A percentile compares a stretch with the other conserved stretches of the same genome.
These are phyloP conservation scores for Penicillium crystallinum DNA, from an alignment of 495 filamentous ascomycete genomes.

Conservation along the genomic window DNA sequence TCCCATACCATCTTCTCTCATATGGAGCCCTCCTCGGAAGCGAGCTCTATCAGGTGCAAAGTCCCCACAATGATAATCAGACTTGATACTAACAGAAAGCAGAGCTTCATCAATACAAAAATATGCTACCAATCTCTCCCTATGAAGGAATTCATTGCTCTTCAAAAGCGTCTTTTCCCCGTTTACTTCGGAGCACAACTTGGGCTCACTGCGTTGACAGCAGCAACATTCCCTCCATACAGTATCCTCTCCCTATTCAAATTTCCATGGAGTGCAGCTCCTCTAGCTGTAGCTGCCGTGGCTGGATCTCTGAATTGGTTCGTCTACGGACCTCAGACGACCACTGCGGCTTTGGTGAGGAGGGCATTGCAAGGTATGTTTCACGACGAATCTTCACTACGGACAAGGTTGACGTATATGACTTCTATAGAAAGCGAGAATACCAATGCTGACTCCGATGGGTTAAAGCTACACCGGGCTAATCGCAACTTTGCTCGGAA, in stretches of 20 bases:
- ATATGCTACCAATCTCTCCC: constrained; percentile 43
- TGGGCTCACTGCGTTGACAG: constrained; percentile 37
- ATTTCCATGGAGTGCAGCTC: constrained; percentile 28
- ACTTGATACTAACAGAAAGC: background rate
- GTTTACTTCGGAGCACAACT: constrained; percentile 48
- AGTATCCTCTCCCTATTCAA: constrained; percentile 32
- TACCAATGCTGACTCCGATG: constrained; percentile 8
- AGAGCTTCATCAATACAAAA: constrained; percentile 52
- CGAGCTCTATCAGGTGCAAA: constrained; percentile 41
- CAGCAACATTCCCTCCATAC: constrained; percentile 41
- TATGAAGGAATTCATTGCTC: constrained; percentile 41
- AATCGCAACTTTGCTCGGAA: constrained; percentile 43
- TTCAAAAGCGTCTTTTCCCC: constrained; percentile 52
- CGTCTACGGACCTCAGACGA: constrained; percentile 45
- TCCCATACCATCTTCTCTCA: constrained; percentile 45
- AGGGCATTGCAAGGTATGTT: constrained; percentile 39
- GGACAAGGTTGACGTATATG: background rate
- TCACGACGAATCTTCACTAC: background rate
- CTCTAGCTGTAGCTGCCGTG: constrained; percentile 33
- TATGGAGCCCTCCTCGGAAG: constrained; percentile 51
- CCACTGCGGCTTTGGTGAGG: constrained; percentile 37
- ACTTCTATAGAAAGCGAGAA: constrained; percentile 10
- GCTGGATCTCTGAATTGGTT: constrained; percentile 44
- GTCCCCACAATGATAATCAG: background rate
- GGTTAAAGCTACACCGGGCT: constrained; percentile 30